Percentiles rank a stretch among this genome's conserved stretches.
Conservation (phyloP, 805 yeast species). For the Trichomonascus vanleenenianus region DNA sequence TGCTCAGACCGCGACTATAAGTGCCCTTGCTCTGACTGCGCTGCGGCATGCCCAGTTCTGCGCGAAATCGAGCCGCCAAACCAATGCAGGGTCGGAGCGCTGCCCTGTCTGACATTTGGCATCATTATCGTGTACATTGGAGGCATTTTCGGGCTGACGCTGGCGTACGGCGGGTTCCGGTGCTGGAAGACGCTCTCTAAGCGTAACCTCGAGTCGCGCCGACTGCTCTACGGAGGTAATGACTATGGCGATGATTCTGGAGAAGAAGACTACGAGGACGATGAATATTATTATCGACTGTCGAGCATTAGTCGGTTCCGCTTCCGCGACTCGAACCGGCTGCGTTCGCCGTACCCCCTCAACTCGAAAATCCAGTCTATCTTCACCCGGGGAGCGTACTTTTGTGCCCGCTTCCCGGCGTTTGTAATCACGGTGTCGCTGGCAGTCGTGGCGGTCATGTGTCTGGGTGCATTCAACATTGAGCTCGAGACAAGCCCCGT, state of each 20-base stretch:
- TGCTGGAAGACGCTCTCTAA: background rate
- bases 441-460: constrained; percentile 37
- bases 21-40: constrained; percentile 91
- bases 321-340: constrained; percentile 12
- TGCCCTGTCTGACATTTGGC: constrained; percentile 69
- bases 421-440: constrained; percentile 39
- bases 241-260: constrained; percentile 31
- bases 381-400: constrained; percentile 45
- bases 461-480: constrained; percentile 45
- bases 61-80: constrained; percentile 35
- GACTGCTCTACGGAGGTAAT: constrained; percentile 29
- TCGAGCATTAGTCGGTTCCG: background rate
- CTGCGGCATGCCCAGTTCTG: constrained; percentile 65
- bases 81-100: constrained; percentile 46
- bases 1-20: constrained; percentile 63
- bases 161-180: background rate
- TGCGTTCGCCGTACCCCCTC: constrained; percentile 34
- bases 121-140: constrained; percentile 45
- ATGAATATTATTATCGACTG: constrained; percentile 12
- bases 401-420: constrained; percentile 57
- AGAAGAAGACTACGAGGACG: constrained; percentile 28
- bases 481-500: constrained; percentile 73
- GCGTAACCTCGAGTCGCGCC: constrained; percentile 19
- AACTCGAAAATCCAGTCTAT: constrained; percentile 40
- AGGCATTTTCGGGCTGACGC: constrained; percentile 16